phyloP scores from a whole-genome alignment of 2,329 filamentous ascomycete genomes.

The Cytospora paraplurivora region DNA sequence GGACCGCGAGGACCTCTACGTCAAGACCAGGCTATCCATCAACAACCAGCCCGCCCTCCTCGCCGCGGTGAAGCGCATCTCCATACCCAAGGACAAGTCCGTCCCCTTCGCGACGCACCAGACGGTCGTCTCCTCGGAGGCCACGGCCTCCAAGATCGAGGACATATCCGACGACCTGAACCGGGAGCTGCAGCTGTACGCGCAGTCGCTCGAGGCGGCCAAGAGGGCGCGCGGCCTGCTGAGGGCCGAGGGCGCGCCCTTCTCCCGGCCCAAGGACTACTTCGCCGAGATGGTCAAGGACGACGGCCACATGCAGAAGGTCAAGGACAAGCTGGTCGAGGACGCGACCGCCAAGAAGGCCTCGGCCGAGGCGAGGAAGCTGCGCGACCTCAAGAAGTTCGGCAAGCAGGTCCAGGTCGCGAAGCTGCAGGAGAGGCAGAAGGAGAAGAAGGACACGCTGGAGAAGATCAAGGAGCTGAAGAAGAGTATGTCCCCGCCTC shows the following conservation, averaged over 20 bases:
- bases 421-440: constrained; percentile 90
- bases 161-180: constrained; percentile 90
- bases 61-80: constrained; percentile 77
- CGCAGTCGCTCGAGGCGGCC: constrained; percentile 80
- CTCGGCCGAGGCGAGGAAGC: constrained; percentile 83
- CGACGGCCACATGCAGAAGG: constrained; percentile 96
- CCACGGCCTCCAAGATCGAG: constrained; percentile 67
- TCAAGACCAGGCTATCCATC: constrained; percentile 91
- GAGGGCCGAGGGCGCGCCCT: constrained; percentile 79
- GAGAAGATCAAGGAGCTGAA: constrained; percentile 96
- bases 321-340: constrained; percentile 90
- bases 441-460: constrained; percentile 87
- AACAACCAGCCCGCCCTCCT: constrained; percentile 92
- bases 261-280: constrained; percentile 89
- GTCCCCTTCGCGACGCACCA: constrained; percentile 85
- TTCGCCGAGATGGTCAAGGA: constrained; percentile 99
- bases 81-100: constrained; percentile 64
- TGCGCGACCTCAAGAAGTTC: constrained; percentile 97
- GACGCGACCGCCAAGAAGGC: constrained; percentile 93
- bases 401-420: constrained; percentile 97
- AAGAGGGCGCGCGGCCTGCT: constrained; percentile 72
- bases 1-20: constrained; percentile 79
- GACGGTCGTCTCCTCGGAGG: constrained; percentile 67
- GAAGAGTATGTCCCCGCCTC: constrained; percentile 81
- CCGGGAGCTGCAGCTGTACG: constrained; percentile 91